These are phyloP conservation scores for Erodium trifolium DNA, from an alignment of 441 rosid species.

Conservation along the genomic window DNA sequence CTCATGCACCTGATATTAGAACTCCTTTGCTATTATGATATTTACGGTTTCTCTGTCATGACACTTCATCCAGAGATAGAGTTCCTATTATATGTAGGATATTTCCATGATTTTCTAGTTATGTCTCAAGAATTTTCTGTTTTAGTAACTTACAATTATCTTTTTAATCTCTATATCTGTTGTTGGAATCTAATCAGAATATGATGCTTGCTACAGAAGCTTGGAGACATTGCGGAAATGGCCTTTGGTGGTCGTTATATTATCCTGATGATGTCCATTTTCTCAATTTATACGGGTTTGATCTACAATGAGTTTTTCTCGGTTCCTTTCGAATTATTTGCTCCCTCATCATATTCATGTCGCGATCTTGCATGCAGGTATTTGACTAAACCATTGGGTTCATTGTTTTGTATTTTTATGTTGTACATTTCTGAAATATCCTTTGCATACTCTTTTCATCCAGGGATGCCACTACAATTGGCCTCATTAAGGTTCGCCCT, in stretches of 20 bases:
- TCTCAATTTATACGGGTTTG: slow-evolving; percentile 86
- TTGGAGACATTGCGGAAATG: slow-evolving; percentile 87
- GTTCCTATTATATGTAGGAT: neutral
- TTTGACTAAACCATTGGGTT: neutral
- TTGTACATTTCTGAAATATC: neutral
- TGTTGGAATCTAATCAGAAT: neutral
- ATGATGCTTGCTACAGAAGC: slow-evolving; percentile 25
- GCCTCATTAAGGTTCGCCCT: slow-evolving; percentile 63
- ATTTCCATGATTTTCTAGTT: neutral
- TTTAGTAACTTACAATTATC: neutral
- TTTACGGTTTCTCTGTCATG: neutral
- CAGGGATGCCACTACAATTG: slow-evolving; percentile 76
- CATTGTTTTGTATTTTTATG: neutral
- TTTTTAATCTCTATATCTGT: neutral
- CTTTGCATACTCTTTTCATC: neutral
- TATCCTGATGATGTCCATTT: slow-evolving; percentile 81
- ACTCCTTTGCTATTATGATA: neutral
- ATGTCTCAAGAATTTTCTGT: neutral
- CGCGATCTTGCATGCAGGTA: slow-evolving; percentile 90
- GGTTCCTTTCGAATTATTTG: slow-evolving; percentile 75
- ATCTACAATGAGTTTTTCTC: slow-evolving; percentile 96
- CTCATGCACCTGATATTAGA: neutral
- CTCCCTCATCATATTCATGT: slow-evolving; percentile 76
- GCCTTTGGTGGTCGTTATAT: slow-evolving; percentile 96
- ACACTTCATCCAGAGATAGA: neutral